These are phyloP conservation scores for Penicillium brevicompactum DNA, from an alignment of 2,329 filamentous ascomycete genomes.

Conservation along the genomic window DNA sequence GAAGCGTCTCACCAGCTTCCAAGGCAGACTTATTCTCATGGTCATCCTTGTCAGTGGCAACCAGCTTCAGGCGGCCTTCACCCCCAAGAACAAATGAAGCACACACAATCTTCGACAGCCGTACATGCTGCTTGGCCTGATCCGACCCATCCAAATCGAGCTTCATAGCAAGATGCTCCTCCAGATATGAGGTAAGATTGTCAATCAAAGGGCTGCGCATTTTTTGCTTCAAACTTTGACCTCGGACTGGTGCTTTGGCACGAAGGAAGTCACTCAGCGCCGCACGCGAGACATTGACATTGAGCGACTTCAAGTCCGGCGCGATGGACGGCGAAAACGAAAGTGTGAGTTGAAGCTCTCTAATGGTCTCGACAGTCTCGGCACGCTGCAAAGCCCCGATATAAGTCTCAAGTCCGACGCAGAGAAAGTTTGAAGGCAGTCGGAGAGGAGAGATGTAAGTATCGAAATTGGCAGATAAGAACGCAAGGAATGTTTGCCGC, in stretches of 20 bases:
- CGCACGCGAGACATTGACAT: constrained; percentile 36
- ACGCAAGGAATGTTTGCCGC: constrained; percentile 52
- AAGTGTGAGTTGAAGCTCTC: constrained; percentile 43
- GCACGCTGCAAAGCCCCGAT: constrained; percentile 21
- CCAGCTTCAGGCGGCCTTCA: constrained; percentile 44
- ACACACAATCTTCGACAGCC: constrained; percentile 41
- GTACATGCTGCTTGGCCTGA: constrained; percentile 28
- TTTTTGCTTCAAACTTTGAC: constrained; percentile 11
- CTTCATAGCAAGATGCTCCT: constrained; percentile 43
- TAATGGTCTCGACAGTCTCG: constrained; percentile 32
- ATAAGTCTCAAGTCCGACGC: constrained; percentile 46
- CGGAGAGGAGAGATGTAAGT: constrained; percentile 49
- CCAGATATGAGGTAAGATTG: constrained; percentile 39
- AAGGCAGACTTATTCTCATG: constrained; percentile 18
- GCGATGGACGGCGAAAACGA: constrained; percentile 39
- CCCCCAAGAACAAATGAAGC: constrained; percentile 41
- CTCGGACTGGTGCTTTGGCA: not conserved
- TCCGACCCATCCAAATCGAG: constrained; percentile 32
- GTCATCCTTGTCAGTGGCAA: constrained; percentile 26
- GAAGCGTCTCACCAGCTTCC: constrained; percentile 34
- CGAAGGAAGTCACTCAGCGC: constrained; percentile 26
- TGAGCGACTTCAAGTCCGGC: constrained; percentile 37
- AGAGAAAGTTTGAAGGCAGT: constrained; percentile 49
- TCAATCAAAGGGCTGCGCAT: constrained; percentile 12
- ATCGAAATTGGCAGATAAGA: constrained; percentile 54